Base-by-base conservation (phyloP, 1,139 yeast genomes). In the Zygosaccharomyces pseudobailii region DNA sequence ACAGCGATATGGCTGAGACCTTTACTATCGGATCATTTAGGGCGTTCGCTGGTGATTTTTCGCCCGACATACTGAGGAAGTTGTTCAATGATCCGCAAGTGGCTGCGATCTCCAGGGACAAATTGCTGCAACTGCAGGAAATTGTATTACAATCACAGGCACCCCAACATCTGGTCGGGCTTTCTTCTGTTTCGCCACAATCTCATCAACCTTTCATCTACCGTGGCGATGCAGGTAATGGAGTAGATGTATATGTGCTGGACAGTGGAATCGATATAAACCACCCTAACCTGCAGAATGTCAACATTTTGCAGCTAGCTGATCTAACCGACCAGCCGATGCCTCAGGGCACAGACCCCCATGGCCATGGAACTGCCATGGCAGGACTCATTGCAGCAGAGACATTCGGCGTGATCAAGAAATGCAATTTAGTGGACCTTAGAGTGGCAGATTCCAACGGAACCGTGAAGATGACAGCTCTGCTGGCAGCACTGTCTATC, bases 381-480 rank as follows among this genome's bases (percentile, higher is more conserved):
- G 76, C 87, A 4, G 87, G 85, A 52, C 77, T 83, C 42, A 74
- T 80, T 59, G 84, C 76, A 20, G 82, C 85, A 37, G 69, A 71
- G 58, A 68, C 74, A 48, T 80, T 73, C 63, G 87, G 87, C 59
- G 79, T 81, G 38, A 82, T 86, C 53, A 81, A 81, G 73, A 75
- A 78, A 68, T 82, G 81, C 45, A 71, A 74, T 40, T 70, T 81
- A 47, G 80, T 79, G 45, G 86, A 82, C 54, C 76, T 78, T 62
- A 70, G 80, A 72, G 76, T 80, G 28, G 66, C 75, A 36, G 71
- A 78, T 36, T 71, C 73, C 42, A 21, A 31, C 6, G 84, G 81
- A 35, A 66, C 71, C 24, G 79, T 79, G 17, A 62, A 71, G 47
- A 69, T 76, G 70, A 71, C 79, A 32, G 76, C 73, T 47, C 76